Conservation (phyloP, 2,329 filamentous ascomycete species). For the Scytalidium sp. region DNA sequence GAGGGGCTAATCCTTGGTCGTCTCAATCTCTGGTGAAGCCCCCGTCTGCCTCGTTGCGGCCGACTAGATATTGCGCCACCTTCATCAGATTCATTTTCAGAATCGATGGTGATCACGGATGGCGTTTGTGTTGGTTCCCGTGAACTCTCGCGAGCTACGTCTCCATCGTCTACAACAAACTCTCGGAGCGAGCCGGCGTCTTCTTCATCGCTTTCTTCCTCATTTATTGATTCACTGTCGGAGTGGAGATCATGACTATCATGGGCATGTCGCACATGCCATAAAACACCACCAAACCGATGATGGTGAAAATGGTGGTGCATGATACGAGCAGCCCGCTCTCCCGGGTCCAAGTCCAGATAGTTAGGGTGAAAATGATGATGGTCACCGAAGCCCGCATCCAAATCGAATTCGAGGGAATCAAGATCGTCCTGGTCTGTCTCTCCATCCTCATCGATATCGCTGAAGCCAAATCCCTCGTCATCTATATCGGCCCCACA, state of each 20-base stretch:
- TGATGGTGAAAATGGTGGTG: constrained; percentile 1
- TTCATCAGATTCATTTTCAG: constrained; percentile 28
- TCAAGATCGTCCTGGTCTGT: constrained; percentile 33
- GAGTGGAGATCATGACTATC: constrained; percentile 5
- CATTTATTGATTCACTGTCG: neutral
- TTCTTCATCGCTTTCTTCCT: constrained; percentile 16
- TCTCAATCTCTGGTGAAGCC: neutral
- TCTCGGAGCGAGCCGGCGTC: constrained; percentile 24
- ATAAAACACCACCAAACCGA: neutral
- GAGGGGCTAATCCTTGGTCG: constrained; percentile 1
- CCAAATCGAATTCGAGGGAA: constrained; percentile 15
- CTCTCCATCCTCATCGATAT: constrained; percentile 36
- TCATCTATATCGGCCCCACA: constrained; percentile 52
- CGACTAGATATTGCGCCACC: constrained; percentile 24
- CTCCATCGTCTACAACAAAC: constrained; percentile 25
- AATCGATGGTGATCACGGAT: constrained; percentile 5
- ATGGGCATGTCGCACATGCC: constrained; percentile 3
- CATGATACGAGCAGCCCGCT: neutral
- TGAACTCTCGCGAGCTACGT: constrained; percentile 7
- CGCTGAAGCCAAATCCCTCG: constrained; percentile 38
- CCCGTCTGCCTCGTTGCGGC: neutral
- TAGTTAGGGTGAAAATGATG: neutral
- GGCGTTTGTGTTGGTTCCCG: neutral
- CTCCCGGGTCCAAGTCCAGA: constrained; percentile 17
- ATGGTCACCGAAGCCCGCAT: constrained; percentile 8